Percentiles rank a stretch among this genome's conserved stretches.
Evolutionary conservation across 805 yeast genomes (phyloP).

Genomic region (Maudiozyma bulderi): DNA sequence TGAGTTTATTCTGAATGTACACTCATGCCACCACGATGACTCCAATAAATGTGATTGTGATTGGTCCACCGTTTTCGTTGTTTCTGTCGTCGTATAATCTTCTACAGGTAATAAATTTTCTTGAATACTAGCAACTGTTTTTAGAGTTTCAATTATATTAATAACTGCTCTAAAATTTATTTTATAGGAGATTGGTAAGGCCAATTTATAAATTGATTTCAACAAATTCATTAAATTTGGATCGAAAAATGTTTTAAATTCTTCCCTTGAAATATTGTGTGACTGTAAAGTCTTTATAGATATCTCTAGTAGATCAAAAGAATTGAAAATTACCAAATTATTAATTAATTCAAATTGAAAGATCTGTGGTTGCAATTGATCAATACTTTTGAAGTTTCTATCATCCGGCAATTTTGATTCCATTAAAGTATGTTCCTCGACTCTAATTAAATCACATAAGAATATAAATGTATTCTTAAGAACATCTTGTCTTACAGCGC

Average conservation of each 20-base stretch:
- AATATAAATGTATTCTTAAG: conserved; percentile 27
- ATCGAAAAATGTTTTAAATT: conserved; percentile 13
- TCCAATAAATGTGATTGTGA: background rate
- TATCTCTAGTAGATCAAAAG: conserved; percentile 49
- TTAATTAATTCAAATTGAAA: conserved; percentile 42
- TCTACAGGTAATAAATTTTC: background rate
- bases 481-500: conserved; percentile 40
- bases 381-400: conserved; percentile 7
- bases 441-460: conserved; percentile 20
- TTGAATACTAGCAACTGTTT: conserved; percentile 30
- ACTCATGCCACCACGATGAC: conserved; percentile 22
- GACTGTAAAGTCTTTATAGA: conserved; percentile 25
- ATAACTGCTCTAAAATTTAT: conserved; percentile 45
- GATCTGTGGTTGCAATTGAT: conserved; percentile 25
- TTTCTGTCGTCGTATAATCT: background rate
- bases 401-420: conserved; percentile 14
- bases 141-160: conserved; percentile 45
- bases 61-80: background rate
- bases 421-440: conserved; percentile 20
- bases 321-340: conserved; percentile 39
- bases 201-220: conserved; percentile 28
- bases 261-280: conserved; percentile 3
- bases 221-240: conserved; percentile 14
- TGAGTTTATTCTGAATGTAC: conserved; percentile 16
- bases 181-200: conserved; percentile 38